A percentile compares a stretch with the other conserved stretches of the same genome.
phyloP scores from a whole-genome alignment of 2,329 filamentous ascomycete species.

The Dissoconium aciculare region DNA sequence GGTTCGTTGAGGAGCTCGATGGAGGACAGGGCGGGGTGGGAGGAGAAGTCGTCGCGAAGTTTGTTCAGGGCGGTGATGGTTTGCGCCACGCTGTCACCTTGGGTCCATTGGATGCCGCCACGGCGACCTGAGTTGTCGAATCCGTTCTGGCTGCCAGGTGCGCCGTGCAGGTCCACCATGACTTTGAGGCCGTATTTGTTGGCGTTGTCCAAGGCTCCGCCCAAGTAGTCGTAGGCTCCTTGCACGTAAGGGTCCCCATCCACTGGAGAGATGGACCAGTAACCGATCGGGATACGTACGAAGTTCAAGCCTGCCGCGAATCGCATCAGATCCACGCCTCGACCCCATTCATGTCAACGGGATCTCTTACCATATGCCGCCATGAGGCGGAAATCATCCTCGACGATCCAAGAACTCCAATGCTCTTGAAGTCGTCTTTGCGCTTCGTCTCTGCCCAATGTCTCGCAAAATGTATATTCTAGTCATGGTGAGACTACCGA shows the following conservation, averaged over 20 bases:
- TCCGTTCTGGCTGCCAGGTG: conserved; percentile 49
- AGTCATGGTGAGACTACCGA: conserved; percentile 3
- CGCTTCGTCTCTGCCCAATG: conserved; percentile 30
- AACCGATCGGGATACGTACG: conserved; percentile 39
- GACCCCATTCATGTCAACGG: too few species aligned
- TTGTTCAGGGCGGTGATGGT: conserved; percentile 32
- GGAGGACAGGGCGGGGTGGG: conserved; percentile 31
- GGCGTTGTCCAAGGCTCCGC: conserved; percentile 39
- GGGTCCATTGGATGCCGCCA: conserved; percentile 32
- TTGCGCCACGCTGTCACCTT: conserved; percentile 28
- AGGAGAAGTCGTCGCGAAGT: conserved; percentile 32
- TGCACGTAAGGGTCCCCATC: conserved; percentile 32
- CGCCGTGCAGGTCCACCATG: conserved; percentile 53
- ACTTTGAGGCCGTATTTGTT: conserved; percentile 44
- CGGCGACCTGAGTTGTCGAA: conserved; percentile 50
- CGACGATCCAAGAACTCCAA: conserved; percentile 27
- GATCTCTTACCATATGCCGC: conserved; percentile 20
- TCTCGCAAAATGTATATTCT: conserved; percentile 24
- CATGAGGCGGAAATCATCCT: conserved; percentile 30
- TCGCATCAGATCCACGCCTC: too few species aligned
- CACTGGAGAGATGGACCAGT: conserved; percentile 43
- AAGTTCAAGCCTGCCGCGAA: too few species aligned
- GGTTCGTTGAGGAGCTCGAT: conserved; percentile 37
- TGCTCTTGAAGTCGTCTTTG: conserved; percentile 30
- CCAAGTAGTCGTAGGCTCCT: conserved; percentile 34